These are phyloP conservation scores for Cystofilobasidium macerans DNA, from an alignment of 768 basidiomycete species.

Conservation along the genomic window DNA sequence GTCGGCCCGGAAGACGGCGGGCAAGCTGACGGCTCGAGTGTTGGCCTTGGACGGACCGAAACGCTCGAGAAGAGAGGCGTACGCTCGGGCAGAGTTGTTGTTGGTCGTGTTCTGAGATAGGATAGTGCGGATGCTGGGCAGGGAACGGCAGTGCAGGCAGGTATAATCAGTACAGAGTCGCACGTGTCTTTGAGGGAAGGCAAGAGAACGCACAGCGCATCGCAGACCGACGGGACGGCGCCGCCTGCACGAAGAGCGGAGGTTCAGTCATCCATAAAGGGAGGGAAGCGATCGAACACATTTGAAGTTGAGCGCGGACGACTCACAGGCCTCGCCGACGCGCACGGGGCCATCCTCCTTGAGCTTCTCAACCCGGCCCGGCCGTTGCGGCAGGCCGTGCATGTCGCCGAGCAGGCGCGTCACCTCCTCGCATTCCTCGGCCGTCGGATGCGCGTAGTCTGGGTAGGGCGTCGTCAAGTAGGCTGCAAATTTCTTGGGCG, in stretches of 20 bases:
- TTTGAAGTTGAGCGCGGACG: neutral
- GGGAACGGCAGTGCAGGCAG: neutral
- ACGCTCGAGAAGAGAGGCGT: constrained; percentile 15
- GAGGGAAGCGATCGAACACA: neutral
- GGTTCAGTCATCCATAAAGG: too few species aligned
- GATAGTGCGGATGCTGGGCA: constrained; percentile 21
- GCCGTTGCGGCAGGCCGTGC: constrained; percentile 19
- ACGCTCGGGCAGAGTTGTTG: constrained; percentile 22
- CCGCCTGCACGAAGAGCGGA: constrained; percentile 4
- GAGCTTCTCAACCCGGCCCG: constrained; percentile 4
- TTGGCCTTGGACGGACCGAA: constrained; percentile 10
- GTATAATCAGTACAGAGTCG: neutral
- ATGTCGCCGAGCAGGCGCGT: constrained; percentile 8
- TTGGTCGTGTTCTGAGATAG: constrained; percentile 26
- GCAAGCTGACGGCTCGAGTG: constrained; percentile 7
- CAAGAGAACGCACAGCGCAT: constrained; percentile 17
- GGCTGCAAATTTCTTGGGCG: constrained; percentile 14
- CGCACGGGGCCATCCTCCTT: neutral
- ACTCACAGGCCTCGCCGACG: constrained; percentile 19
- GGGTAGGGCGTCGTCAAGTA: constrained; percentile 16
- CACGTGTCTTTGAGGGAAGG: neutral
- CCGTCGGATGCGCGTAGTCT: constrained; percentile 6
- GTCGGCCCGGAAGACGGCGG: neutral
- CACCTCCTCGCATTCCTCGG: constrained; percentile 17
- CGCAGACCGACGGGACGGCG: constrained; percentile 18